Conservation (phyloP, 2,329 filamentous ascomycete genomes). For the Tolypocladium sp. region DNA sequence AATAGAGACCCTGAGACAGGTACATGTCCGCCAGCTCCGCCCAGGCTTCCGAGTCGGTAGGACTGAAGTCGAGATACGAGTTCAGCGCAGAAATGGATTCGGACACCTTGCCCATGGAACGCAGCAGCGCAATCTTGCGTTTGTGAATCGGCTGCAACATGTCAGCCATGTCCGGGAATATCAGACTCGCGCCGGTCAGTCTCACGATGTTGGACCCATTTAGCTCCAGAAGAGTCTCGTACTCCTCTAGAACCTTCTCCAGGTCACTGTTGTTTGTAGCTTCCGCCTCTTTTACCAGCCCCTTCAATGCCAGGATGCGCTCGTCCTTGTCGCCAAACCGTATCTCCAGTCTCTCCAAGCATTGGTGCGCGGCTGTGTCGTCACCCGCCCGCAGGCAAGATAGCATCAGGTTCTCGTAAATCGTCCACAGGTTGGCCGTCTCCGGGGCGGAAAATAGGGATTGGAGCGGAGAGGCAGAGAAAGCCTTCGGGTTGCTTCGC, state of each 20-base stretch:
- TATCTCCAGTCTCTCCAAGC: slow-evolving; percentile 63
- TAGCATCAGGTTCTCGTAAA: slow-evolving; percentile 79
- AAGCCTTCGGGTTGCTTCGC: slow-evolving; percentile 41
- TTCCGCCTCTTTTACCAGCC: slow-evolving; percentile 75
- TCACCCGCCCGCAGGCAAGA: slow-evolving; percentile 80
- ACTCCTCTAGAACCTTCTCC: slow-evolving; percentile 62
- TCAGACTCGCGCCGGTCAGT: not conserved
- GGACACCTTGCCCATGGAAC: slow-evolving; percentile 56
- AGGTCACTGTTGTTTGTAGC: slow-evolving; percentile 59
- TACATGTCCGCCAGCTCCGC: slow-evolving; percentile 86
- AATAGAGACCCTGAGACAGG: slow-evolving; percentile 64
- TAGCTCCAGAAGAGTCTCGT: slow-evolving; percentile 64
- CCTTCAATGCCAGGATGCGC: slow-evolving; percentile 72
- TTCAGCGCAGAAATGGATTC: slow-evolving; percentile 71
- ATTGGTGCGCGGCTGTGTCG: slow-evolving; percentile 64
- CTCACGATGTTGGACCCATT: slow-evolving; percentile 74
- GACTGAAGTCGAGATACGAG: slow-evolving; percentile 69
- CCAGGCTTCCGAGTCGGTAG: slow-evolving; percentile 91
- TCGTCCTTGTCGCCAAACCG: slow-evolving; percentile 83
- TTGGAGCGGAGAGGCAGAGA: slow-evolving; percentile 43
- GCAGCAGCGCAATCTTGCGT: slow-evolving; percentile 70
- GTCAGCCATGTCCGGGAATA: slow-evolving; percentile 12
- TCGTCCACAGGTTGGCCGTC: slow-evolving; percentile 71
- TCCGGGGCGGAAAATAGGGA: slow-evolving; percentile 53
- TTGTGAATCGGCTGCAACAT: slow-evolving; percentile 68